phyloP scores from a whole-genome alignment of 176 grass and related monocot genomes.

The Cenchrus purpureus region DNA sequence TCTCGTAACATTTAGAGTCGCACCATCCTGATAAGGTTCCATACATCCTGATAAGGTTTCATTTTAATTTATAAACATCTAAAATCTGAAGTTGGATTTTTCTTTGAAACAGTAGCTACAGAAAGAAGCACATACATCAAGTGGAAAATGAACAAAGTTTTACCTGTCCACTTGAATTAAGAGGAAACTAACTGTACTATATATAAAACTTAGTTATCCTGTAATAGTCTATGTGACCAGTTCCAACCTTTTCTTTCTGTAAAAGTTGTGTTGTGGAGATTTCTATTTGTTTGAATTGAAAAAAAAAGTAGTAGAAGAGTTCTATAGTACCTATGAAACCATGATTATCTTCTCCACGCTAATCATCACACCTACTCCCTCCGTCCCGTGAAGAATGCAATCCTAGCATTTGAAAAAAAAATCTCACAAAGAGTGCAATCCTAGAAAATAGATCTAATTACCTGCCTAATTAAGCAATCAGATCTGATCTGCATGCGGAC shows the following conservation, averaged over 20 bases:
- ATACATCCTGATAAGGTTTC: not conserved
- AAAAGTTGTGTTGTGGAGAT: slow-evolving; percentile 29
- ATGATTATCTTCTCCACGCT: not conserved
- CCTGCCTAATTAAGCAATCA: no score
- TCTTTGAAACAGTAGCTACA: slow-evolving; percentile 8
- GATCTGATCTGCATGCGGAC: no score
- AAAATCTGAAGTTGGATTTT: not conserved
- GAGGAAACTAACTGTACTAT: slow-evolving; percentile 1
- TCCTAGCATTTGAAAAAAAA: no score
- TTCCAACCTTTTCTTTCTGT: not conserved
- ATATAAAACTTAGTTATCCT: not conserved
- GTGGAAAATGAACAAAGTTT: slow-evolving; percentile 13
- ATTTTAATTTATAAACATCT: not conserved
- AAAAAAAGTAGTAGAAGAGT: not conserved
- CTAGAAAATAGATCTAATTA: no score
- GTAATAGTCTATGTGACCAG: not conserved
- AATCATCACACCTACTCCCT: not conserved
- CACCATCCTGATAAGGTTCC: slow-evolving; percentile 18
- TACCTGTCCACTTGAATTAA: slow-evolving; percentile 28
- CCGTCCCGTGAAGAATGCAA: no score
- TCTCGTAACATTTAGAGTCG: not conserved
- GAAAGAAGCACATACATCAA: not conserved
- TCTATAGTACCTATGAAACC: slow-evolving; percentile 9
- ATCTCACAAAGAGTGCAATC: no score
- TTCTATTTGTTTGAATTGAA: slow-evolving; percentile 19